These are phyloP conservation scores for Leccinum griseonigrum DNA, from an alignment of 1,284 basidiomycete species.

Conservation along the genomic window DNA sequence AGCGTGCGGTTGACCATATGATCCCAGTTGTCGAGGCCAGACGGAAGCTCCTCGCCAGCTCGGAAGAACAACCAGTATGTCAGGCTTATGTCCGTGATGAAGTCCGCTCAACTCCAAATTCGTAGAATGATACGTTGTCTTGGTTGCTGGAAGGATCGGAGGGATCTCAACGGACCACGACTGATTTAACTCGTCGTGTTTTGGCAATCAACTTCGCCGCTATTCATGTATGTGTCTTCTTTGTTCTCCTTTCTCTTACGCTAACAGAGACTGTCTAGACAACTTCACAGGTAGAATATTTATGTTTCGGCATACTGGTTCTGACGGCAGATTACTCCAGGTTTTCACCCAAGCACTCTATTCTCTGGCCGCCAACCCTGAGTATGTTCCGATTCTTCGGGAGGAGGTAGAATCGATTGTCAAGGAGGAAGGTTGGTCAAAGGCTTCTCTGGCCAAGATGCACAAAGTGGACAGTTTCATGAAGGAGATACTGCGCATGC, in stretches of 20 bases:
- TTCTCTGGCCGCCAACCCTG: conserved; percentile 37
- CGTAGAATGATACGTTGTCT: conserved; percentile 40
- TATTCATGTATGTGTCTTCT: conserved; percentile 31
- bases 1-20: conserved; percentile 28
- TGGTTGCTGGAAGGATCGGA: conserved; percentile 44
- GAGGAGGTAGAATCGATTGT: conserved; percentile 42
- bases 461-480: conserved; percentile 48
- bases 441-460: conserved; percentile 39
- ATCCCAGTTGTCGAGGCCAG: conserved; percentile 38
- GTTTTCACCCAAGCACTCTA: conserved; percentile 37
- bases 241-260: no score
- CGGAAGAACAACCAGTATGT: conserved; percentile 13
- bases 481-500: conserved; percentile 39
- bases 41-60: conserved; percentile 5
- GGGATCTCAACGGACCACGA: conserved; percentile 26
- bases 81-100: conserved; percentile 6
- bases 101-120: background rate
- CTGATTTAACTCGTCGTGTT: conserved; percentile 34
- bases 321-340: conserved; percentile 8
- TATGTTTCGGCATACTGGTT: no score
- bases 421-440: conserved; percentile 43
- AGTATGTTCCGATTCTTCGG: conserved; percentile 38
- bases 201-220: conserved; percentile 41
- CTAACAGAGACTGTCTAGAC: conserved; percentile 7
- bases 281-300: conserved; percentile 5